These are phyloP conservation scores for Effrenium voratum DNA, from an alignment of 73 alveolate species.

Conservation along the genomic window DNA sequence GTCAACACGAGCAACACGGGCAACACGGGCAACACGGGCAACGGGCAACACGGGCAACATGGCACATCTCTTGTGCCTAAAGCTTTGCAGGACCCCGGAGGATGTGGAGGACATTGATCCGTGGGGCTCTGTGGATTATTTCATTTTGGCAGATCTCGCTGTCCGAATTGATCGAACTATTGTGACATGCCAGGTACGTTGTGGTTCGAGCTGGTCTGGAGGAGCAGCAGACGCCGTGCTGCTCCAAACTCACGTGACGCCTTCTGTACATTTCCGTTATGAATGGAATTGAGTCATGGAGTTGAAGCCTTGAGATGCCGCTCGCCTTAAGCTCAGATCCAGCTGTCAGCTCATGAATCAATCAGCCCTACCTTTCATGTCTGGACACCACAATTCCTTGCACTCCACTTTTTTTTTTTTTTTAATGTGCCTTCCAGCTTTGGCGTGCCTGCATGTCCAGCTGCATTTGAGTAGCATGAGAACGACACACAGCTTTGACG, in stretches of 20 bases:
- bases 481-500: no score
- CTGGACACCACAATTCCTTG: neutral
- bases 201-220: slow-evolving; percentile 34
- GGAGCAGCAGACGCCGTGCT: slow-evolving; percentile 55
- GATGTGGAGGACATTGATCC: slow-evolving; percentile 21
- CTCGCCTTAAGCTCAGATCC: no score
- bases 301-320: neutral
- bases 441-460: no score
- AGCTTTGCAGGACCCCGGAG: neutral
- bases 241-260: neutral
- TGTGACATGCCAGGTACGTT: slow-evolving; percentile 2
- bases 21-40: neutral
- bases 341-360: neutral
- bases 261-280: neutral
- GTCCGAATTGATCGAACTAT: neutral
- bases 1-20: neutral
- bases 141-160: neutral
- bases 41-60: neutral
- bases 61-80: neutral
- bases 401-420: no score
- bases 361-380: neutral
- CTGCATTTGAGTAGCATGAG: no score
- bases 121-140: neutral
- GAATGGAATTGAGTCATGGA: neutral
- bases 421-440: no score